Conservation (phyloP, 2,329 filamentous ascomycete genomes). For the Fusarium sambucinum region DNA sequence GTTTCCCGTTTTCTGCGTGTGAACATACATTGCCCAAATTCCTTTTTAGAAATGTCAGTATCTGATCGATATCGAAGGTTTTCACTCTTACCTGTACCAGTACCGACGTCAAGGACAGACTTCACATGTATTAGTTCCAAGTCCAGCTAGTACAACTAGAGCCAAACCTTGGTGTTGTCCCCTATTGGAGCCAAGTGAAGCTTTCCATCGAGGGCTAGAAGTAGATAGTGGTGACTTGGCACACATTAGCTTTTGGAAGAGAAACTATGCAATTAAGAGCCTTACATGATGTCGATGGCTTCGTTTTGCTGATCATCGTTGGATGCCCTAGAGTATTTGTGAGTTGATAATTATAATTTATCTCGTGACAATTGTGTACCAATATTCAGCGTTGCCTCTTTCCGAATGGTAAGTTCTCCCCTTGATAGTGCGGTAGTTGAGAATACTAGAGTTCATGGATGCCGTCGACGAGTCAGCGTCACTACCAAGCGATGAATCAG, state of each 20-base stretch:
- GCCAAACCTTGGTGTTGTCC: conserved; percentile 17
- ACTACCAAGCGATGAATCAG: conserved; percentile 15
- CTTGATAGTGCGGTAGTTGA: conserved; percentile 31
- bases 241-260: neutral
- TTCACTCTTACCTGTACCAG: conserved; percentile 24
- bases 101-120: conserved; percentile 34
- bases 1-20: accelerated
- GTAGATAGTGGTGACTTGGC: conserved; percentile 28
- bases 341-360: accelerated
- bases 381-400: conserved; percentile 24
- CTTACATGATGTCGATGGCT: conserved; percentile 35
- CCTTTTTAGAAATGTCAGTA: neutral
- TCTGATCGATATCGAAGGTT: neutral
- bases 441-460: conserved; percentile 32
- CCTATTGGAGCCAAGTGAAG: conserved; percentile 26
- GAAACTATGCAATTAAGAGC: accelerated
- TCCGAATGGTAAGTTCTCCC: conserved; percentile 34
- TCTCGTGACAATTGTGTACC: neutral
- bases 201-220: conserved; percentile 13
- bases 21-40: conserved; percentile 30
- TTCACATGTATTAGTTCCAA: neutral
- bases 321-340: conserved; percentile 5
- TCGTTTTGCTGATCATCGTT: conserved; percentile 38
- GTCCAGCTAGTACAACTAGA: accelerated
- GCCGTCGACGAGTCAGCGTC: conserved; percentile 29